Conservation (phyloP, 139 green algal genomes). For the Microglena sp. region DNA sequence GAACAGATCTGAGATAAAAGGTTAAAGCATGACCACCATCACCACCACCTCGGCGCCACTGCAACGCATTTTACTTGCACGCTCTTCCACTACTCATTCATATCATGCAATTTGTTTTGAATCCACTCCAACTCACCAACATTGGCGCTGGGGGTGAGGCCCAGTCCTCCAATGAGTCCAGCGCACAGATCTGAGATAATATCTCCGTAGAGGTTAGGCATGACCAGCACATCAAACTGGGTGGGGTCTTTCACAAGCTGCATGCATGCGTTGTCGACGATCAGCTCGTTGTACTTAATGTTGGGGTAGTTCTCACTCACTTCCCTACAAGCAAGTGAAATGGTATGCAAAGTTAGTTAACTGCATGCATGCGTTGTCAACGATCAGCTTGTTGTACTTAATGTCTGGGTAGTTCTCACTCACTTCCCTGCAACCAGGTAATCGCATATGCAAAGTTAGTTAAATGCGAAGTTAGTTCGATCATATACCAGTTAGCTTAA, state of each 20-base stretch:
- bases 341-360: conserved; percentile 56
- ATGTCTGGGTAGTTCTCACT: conserved; percentile 79
- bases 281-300: conserved; percentile 91
- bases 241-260: conserved; percentile 64
- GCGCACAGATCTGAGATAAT: conserved; percentile 94
- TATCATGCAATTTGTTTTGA: too few relatives aligned
- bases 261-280: conserved; percentile 98
- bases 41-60: too few relatives aligned
- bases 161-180: conserved; percentile 87
- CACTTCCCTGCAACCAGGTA: conserved; percentile 19
- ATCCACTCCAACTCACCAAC: conserved; percentile 66
- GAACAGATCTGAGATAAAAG: too few relatives aligned
- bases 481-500: too few relatives aligned
- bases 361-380: conserved; percentile 97
- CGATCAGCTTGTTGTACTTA: conserved; percentile 90
- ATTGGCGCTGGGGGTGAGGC: conserved; percentile 85
- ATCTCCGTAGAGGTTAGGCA: conserved; percentile 96
- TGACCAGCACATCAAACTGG: conserved; percentile 92
- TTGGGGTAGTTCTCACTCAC: conserved; percentile 70
- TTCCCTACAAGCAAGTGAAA: conserved; percentile 27
- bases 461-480: too few relatives aligned
- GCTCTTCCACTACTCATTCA: too few relatives aligned
- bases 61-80: too few relatives aligned
- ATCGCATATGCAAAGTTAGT: too few relatives aligned
- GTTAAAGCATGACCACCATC: too few relatives aligned